Evolutionary conservation across 1,284 basidiomycete species (phyloP).

Genomic region (Heliocybe sulcata): DNA sequence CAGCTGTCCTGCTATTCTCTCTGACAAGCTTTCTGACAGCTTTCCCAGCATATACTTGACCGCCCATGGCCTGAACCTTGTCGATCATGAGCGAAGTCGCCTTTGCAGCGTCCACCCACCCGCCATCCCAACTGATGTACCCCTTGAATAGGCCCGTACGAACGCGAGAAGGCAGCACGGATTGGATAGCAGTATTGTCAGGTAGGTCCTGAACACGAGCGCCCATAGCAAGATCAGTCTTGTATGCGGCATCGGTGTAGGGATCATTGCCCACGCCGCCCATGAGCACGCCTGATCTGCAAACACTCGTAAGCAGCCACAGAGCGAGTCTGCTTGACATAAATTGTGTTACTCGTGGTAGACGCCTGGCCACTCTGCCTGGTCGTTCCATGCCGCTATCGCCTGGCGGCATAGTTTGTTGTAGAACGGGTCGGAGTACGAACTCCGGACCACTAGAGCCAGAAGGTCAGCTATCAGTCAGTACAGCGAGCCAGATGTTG

Average conservation of each 20-base stretch:
- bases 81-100: constrained; percentile 54
- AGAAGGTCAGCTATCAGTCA: not conserved
- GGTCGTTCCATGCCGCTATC: constrained; percentile 63
- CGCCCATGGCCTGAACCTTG: constrained; percentile 55
- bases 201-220: constrained; percentile 35
- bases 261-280: constrained; percentile 33
- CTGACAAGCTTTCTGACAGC: constrained; percentile 42
- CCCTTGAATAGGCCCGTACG: constrained; percentile 17
- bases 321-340: not conserved
- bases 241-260: constrained; percentile 43
- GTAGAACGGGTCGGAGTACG: constrained; percentile 67
- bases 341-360: constrained; percentile 65
- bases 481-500: not conserved
- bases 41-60: constrained; percentile 50
- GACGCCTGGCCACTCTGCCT: constrained; percentile 58
- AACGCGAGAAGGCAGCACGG: constrained; percentile 35
- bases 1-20: constrained; percentile 37
- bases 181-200: constrained; percentile 29
- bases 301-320: not conserved
- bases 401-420: constrained; percentile 65
- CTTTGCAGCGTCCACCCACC: constrained; percentile 80
- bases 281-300: constrained; percentile 53
- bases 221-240: constrained; percentile 52
- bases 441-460: constrained; percentile 57
- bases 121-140: constrained; percentile 74